phyloP scores from a whole-genome alignment of 352 stramenopile genomes.

The Pythium guiyangense region DNA sequence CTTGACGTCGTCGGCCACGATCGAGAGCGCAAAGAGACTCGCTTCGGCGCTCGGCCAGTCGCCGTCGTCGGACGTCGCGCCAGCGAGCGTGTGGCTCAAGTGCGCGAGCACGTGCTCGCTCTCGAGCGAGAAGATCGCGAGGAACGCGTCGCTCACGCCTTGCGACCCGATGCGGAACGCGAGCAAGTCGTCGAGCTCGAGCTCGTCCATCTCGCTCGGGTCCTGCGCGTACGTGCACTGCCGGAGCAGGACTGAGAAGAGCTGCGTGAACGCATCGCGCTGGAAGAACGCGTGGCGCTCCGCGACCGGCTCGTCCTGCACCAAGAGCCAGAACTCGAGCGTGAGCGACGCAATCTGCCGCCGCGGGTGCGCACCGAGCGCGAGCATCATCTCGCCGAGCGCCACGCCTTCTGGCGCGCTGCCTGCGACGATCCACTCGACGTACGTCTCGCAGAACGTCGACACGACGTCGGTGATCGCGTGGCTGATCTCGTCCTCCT shows the following conservation, averaged over 20 bases:
- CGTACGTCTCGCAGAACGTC: constrained; percentile 68
- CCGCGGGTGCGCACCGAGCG: constrained; percentile 46
- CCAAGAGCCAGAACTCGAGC: constrained; percentile 68
- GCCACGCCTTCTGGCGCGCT: constrained; percentile 30
- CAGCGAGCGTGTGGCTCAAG: constrained; percentile 26
- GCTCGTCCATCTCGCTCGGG: constrained; percentile 42
- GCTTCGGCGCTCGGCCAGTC: constrained; percentile 58
- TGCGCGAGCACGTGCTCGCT: constrained; percentile 44
- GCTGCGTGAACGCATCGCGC: constrained; percentile 42
- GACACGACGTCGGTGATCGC: constrained; percentile 55
- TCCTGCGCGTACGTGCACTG: constrained; percentile 53
- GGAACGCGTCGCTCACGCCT: constrained; percentile 46
- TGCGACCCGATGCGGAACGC: constrained; percentile 57
- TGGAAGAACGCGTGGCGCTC: constrained; percentile 51
- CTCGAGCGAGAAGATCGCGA: constrained; percentile 50
- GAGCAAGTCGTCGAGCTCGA: constrained; percentile 56
- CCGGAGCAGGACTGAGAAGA: constrained; percentile 55
- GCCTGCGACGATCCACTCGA: constrained; percentile 61
- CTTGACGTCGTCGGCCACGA: constrained; percentile 53
- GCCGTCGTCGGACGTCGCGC: constrained; percentile 4
- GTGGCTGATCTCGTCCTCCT: constrained; percentile 58
- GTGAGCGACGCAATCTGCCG: constrained; percentile 70
- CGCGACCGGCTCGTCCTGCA: constrained; percentile 63
- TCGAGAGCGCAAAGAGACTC: constrained; percentile 49
- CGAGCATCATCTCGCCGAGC: constrained; percentile 55